Evolutionary conservation across 129 eudicot genomes (phyloP), one percentile per base, ranked within the genome.

Genomic region (Saposhnikovia divaricata): DNA sequence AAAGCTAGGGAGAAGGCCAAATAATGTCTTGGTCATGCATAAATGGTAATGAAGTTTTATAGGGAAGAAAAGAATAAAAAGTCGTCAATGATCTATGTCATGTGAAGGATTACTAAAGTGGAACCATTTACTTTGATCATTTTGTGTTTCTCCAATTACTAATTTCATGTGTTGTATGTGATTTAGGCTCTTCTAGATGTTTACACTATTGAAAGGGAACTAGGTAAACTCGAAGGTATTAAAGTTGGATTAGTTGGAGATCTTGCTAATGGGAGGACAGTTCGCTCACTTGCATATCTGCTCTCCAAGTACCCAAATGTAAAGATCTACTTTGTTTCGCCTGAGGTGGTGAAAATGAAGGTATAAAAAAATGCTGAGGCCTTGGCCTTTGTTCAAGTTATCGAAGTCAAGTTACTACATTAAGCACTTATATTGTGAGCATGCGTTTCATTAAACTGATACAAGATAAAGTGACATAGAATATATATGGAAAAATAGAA

Each of bases 201-300:
- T 68, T 92, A 95, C 88, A 95, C 97, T 2, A 95, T 92, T 66
- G 89, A 95, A 85, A 78, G 94, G 84, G 99, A 95, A 85, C 78
- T 95, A 27, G 99, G 99, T 21, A 92, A 89, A 82, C 89, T 95
- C 80, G 95, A 95, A 77, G 99, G 97, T 18, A 95, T 95, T 14
- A 91, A 84, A 83, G 99, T 95, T 80, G 98, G 90, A 57, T 90
- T 95, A 57, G 97, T 95, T 76, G 99, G 99, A 40, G 99, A 95
- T 84, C 97, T 95, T 84, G 97, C 96, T 42, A 80, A 92, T 53
- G 99, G 99, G 42, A 87, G 99, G 83, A 95, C 99, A 51, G 96
- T 92, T 46, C 92, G 97, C 8, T 95, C 97, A 53, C 96, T 92
- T 51, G 97, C 99, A 61, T 90, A 95, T 85, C 85, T 92, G 85